Percentiles rank a stretch among this genome's conserved stretches.
These are phyloP conservation scores for Penicillium taxi DNA, from an alignment of 495 filamentous ascomycete species.

Conservation along the genomic window DNA sequence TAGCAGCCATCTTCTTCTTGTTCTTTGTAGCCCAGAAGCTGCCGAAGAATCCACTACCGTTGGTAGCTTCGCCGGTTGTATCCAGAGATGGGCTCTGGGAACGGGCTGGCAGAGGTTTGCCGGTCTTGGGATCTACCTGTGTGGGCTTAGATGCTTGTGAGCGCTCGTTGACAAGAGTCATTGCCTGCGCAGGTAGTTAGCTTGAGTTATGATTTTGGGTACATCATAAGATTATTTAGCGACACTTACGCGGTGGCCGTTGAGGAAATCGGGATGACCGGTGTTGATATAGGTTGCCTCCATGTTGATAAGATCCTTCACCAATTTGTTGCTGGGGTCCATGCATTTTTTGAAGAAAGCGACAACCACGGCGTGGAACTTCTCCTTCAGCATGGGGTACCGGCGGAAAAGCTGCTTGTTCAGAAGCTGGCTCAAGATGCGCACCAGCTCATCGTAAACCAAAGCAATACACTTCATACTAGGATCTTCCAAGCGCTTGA, in stretches of 20 bases:
- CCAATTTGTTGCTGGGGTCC: slow-evolving; percentile 96
- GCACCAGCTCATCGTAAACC: slow-evolving; percentile 95
- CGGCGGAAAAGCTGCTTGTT: slow-evolving; percentile 83
- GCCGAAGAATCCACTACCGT: slow-evolving; percentile 80
- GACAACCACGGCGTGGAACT: slow-evolving; percentile 91
- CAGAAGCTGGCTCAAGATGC: slow-evolving; percentile 85
- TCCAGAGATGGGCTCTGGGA: slow-evolving; percentile 61
- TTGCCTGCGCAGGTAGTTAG: slow-evolving; percentile 52
- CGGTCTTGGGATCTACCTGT: slow-evolving; percentile 98
- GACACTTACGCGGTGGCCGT: slow-evolving; percentile 69
- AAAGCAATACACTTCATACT: slow-evolving; percentile 93
- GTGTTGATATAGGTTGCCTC: slow-evolving; percentile 98
- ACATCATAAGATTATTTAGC: not conserved
- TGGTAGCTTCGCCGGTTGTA: slow-evolving; percentile 45
- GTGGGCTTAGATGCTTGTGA: slow-evolving; percentile 74
- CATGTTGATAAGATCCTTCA: slow-evolving; percentile 88
- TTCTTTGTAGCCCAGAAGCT: slow-evolving; percentile 97
- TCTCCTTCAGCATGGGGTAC: slow-evolving; percentile 92
- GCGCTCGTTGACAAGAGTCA: slow-evolving; percentile 94
- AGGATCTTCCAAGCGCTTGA: slow-evolving; percentile 92
- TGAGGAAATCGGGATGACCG: slow-evolving; percentile 95
- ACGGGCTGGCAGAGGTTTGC: slow-evolving; percentile 79
- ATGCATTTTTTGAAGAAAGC: slow-evolving; percentile 95
- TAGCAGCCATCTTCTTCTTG: slow-evolving; percentile 99
- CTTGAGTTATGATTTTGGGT: not conserved